phyloP scores from a whole-genome alignment of 208 protist species.

The Acanthamoeba triangularis region DNA sequence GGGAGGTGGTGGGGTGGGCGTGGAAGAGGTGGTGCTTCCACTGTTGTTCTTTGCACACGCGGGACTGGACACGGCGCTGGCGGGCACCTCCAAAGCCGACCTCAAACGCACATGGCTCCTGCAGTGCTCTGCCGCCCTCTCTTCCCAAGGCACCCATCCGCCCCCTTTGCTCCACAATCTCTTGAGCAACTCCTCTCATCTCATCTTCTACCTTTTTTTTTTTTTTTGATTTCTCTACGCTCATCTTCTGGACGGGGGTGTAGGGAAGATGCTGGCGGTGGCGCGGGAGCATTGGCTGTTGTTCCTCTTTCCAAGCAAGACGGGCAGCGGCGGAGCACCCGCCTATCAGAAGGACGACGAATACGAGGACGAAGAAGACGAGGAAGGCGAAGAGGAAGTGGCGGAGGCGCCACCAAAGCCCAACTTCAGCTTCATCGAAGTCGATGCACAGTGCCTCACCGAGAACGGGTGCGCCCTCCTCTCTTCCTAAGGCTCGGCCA shows the following conservation, averaged over 20 bases:
- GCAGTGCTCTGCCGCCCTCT: neutral
- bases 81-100: conserved; percentile 8
- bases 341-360: neutral
- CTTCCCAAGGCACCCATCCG: neutral
- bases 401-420: neutral
- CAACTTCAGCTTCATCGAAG: conserved; percentile 41
- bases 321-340: neutral
- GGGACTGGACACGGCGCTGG: neutral
- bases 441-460: conserved; percentile 6
- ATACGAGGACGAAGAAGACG: neutral
- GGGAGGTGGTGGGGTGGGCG: neutral
- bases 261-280: conserved; percentile 39
- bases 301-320: neutral
- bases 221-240: neutral
- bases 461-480: neutral
- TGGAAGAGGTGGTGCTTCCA: conserved; percentile 19
- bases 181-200: neutral
- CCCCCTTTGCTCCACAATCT: too few species aligned
- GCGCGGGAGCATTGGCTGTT: conserved; percentile 23
- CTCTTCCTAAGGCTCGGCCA: too few species aligned
- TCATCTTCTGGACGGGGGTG: neutral
- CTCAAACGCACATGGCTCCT: conserved; percentile 32
- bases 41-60: conserved; percentile 11
- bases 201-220: neutral
- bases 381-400: neutral